Evolutionary conservation across 345 rosid species (phyloP), one percentile per base, ranked within the genome.

Genomic region (Salix brachista): DNA sequence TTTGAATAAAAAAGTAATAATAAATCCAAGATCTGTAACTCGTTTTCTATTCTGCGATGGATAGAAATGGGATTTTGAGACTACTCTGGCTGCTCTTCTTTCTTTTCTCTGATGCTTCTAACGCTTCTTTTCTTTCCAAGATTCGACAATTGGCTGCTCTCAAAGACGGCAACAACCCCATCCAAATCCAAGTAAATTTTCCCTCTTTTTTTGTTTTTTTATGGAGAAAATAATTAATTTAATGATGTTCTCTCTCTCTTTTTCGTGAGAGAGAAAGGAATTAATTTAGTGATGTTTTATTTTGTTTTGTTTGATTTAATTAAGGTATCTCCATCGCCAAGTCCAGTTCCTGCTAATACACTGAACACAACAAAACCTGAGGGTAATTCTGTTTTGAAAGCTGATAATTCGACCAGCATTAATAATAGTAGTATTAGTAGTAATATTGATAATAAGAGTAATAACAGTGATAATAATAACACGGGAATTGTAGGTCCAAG

Each of bases 291-390:
- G 58, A 66, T 61, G 21, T 58, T 42, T 52, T 69, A 10, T 37
- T 77, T 41, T 41, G 10, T 9, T 44, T 23, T 76, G 82, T 79
- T 80, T 77, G 19, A 74, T 65, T 74, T n/a, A 17, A 36, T 26
- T 70, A 72, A 92, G 96, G 84, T 61, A 70, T 64, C 92, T 75
- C 86, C 84, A 4, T 72, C 71, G 74, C 85, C 83, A 28, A 80
- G 64, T 75, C 80, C 86, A 68, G 86, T 73, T 82, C 70, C 75
- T 28, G 67, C 48, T 68, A 77, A 78, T 25, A 69, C 70, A 19
- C 19, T 69, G 36, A 82, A 76, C 28, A 18, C 19, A 41, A 72
- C 67, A 2, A 85, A n/a, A 46, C 50, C 87, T 10, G 46, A 78
- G 70, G 77, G 75, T 46, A 84, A 79, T 41, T 72, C 86, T n/a